Conservation (phyloP, 441 rosid genomes). For the Pelargonium fulgidum region DNA sequence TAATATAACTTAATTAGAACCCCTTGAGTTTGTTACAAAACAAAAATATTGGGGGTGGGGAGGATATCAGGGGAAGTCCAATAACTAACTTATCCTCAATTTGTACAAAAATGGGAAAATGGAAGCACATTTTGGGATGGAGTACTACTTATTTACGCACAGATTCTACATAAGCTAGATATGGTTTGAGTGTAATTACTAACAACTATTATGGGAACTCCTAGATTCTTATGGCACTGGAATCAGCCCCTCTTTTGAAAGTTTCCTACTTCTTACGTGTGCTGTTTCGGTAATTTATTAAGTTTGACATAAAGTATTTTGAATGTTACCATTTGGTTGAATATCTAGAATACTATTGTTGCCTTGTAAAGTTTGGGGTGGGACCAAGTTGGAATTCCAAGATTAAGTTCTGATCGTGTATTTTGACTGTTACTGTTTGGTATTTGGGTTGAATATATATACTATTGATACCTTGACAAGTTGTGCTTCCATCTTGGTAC, state of each 20-base stretch:
- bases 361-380: background rate
- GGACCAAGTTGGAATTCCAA: too few relatives aligned
- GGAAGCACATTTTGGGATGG: too few relatives aligned
- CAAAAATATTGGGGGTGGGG: too few relatives aligned
- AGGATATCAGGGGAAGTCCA: too few relatives aligned
- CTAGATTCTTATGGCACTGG: background rate
- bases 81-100: too few relatives aligned
- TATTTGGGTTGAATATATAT: background rate
- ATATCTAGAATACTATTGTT: slow-evolving; percentile 2
- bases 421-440: background rate
- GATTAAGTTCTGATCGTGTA: background rate
- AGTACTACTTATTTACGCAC: background rate
- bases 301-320: background rate
- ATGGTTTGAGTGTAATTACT: background rate
- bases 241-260: background rate
- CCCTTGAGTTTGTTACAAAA: too few relatives aligned
- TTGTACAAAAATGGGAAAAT: too few relatives aligned
- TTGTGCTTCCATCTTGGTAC: background rate
- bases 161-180: background rate
- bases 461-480: background rate
- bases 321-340: background rate
- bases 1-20: too few relatives aligned
- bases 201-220: background rate
- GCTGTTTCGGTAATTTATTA: background rate
- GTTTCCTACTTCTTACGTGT: background rate